Conservation (phyloP, 805 yeast species). For the Candida anglica region DNA sequence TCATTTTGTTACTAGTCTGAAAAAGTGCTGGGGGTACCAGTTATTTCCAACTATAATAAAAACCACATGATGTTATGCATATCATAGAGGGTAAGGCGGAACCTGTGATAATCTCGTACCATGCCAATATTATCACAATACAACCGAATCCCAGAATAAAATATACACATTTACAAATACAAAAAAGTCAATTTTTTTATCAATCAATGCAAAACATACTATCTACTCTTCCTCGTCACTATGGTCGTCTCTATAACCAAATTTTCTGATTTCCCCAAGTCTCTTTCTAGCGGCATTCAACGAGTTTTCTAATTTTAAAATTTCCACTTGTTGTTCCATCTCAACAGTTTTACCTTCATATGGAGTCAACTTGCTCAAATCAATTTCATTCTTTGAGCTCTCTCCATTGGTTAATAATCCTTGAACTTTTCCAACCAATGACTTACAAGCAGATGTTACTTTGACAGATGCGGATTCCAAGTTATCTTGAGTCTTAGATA, state of each 20-base stretch:
- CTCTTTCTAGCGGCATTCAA: conserved; percentile 70
- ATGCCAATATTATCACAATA: too few species aligned
- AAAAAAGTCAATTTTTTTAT: background rate
- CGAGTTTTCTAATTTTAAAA: conserved; percentile 75
- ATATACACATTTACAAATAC: too few species aligned
- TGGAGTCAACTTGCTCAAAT: conserved; percentile 63
- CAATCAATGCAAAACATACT: background rate
- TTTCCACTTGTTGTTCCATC: conserved; percentile 92
- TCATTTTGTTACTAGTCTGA: too few species aligned
- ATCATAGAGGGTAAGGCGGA: too few species aligned
- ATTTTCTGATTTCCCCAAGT: conserved; percentile 79
- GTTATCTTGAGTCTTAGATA: conserved; percentile 71
- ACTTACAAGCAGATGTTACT: conserved; percentile 74
- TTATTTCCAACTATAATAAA: too few species aligned
- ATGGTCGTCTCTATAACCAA: conserved; percentile 63
- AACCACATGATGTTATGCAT: too few species aligned
- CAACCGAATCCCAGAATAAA: too few species aligned
- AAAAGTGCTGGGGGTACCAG: too few species aligned
- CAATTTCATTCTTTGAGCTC: conserved; percentile 38
- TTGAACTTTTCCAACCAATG: conserved; percentile 69
- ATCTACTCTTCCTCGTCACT: conserved; percentile 45
- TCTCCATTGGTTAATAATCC: conserved; percentile 44
- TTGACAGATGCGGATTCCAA: conserved; percentile 65
- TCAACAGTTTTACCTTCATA: conserved; percentile 83
- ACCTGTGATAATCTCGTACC: too few species aligned